These are phyloP conservation scores for Globisporangium takayamanum DNA, from an alignment of 352 stramenopile genomes.

Conservation along the genomic window DNA sequence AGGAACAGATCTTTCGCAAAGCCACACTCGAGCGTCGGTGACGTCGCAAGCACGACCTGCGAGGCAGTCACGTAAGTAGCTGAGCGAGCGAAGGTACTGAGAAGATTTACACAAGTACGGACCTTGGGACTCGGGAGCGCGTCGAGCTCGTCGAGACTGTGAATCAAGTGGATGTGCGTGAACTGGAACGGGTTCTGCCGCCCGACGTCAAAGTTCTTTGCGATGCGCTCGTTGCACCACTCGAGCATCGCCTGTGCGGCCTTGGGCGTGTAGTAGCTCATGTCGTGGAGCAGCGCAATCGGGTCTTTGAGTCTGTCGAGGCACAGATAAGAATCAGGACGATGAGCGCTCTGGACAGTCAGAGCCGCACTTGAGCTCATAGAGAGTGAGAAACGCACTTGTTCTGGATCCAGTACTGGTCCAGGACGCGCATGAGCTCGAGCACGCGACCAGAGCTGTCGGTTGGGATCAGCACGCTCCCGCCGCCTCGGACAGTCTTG, in stretches of 20 bases:
- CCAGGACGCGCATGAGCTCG: conserved; percentile 92
- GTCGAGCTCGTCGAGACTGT: conserved; percentile 84
- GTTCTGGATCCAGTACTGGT: conserved; percentile 95
- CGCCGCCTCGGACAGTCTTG: conserved; percentile 88
- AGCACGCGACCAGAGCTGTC: conserved; percentile 93
- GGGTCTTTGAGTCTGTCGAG: conserved; percentile 60
- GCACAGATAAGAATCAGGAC: not conserved
- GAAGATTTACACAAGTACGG: not conserved
- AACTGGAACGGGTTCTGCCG: conserved; percentile 88
- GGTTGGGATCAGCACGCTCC: conserved; percentile 94
- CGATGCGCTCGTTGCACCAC: conserved; percentile 87
- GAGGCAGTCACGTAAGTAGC: not conserved
- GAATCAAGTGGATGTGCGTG: conserved; percentile 83
- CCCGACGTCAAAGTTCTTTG: conserved; percentile 87
- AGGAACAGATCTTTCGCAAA: conserved; percentile 85
- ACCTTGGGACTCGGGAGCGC: conserved; percentile 80
- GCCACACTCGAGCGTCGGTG: conserved; percentile 67
- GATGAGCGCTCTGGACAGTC: conserved; percentile 3
- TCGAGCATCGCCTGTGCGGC: conserved; percentile 86
- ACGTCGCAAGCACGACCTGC: conserved; percentile 77
- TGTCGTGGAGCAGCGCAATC: conserved; percentile 84
- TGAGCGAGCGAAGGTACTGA: not conserved
- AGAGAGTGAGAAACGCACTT: conserved; percentile 47
- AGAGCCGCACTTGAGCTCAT: not conserved
- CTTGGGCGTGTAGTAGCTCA: conserved; percentile 88